Evolutionary conservation across 2,329 filamentous ascomycete species (phyloP).

Genomic region (Gnomoniopsis smithogilvyi): DNA sequence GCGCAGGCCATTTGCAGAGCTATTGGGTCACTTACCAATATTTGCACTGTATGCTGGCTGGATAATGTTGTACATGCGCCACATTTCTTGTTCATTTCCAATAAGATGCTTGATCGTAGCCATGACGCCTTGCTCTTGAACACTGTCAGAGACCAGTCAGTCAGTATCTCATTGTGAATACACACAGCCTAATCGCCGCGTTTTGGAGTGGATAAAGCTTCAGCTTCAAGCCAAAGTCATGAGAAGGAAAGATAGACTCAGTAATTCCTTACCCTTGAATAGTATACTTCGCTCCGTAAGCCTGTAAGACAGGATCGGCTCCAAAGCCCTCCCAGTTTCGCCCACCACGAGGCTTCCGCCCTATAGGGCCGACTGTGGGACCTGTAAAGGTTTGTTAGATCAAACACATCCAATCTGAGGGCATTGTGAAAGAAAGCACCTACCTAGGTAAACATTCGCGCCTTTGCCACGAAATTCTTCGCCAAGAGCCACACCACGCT

Average conservation of each 20-base stretch:
- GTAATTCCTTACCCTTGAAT: constrained; percentile 55
- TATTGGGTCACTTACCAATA: constrained; percentile 40
- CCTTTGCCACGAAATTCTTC: constrained; percentile 72
- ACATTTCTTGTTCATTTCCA: constrained; percentile 68
- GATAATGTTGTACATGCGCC: constrained; percentile 53
- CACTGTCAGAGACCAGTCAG: constrained; percentile 29
- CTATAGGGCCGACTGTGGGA: constrained; percentile 67
- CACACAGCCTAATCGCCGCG: no score
- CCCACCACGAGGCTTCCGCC: constrained; percentile 68
- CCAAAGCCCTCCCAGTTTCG: constrained; percentile 77
- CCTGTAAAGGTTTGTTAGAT: constrained; percentile 25
- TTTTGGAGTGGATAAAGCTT: no score
- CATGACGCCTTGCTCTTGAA: constrained; percentile 78
- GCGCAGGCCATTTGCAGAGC: constrained; percentile 40
- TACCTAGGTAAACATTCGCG: constrained; percentile 62
- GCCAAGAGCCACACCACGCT: constrained; percentile 65
- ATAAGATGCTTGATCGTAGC: constrained; percentile 79
- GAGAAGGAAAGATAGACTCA: no score
- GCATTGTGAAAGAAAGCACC: no score
- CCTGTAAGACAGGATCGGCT: constrained; percentile 67
- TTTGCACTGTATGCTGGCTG: constrained; percentile 52
- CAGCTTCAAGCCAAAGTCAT: no score
- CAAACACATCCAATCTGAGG: no score
- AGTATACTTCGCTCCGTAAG: constrained; percentile 67
- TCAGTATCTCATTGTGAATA: neutral